Percentiles rank a stretch among this genome's conserved stretches.
phyloP scores from a whole-genome alignment of 2,329 filamentous ascomycete genomes.

The Arthroderma sp. region DNA sequence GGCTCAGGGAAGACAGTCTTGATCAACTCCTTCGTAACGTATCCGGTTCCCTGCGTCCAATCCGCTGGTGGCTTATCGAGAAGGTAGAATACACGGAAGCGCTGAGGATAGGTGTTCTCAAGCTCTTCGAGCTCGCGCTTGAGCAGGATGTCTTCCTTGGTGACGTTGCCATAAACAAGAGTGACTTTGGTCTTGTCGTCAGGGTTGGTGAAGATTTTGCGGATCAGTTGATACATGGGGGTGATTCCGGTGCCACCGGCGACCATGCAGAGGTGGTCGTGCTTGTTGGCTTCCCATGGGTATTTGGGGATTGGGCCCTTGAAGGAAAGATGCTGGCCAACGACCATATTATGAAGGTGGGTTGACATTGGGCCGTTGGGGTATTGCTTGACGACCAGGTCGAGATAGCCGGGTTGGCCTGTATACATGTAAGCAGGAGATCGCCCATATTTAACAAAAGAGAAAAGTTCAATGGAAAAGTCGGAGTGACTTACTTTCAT shows the following conservation, averaged over 20 bases:
- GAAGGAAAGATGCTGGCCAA: conserved; percentile 73
- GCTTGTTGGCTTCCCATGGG: conserved; percentile 79
- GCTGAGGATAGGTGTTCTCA: conserved; percentile 89
- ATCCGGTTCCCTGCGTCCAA: conserved; percentile 66
- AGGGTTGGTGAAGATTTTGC: conserved; percentile 89
- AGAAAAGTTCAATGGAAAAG: not conserved
- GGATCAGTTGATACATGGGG: conserved; percentile 91
- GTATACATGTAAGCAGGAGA: conserved; percentile 1
- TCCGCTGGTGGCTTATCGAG: conserved; percentile 70
- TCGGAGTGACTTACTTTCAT: conserved; percentile 48
- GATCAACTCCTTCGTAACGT: conserved; percentile 77
- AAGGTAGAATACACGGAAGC: conserved; percentile 90
- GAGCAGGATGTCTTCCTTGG: conserved; percentile 80
- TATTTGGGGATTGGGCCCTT: conserved; percentile 97
- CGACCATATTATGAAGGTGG: conserved; percentile 70
- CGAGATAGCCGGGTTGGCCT: conserved; percentile 68
- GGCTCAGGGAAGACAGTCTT: conserved; percentile 93
- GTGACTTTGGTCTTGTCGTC: conserved; percentile 96
- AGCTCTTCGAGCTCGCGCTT: conserved; percentile 73
- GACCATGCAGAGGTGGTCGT: conserved; percentile 57
- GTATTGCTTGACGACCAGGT: conserved; percentile 87
- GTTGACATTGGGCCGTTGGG: conserved; percentile 81
- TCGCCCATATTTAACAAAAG: conserved; percentile 2
- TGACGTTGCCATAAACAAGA: conserved; percentile 81
- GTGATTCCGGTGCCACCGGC: conserved; percentile 96